phyloP scores from a whole-genome alignment of 371 early-diverging fungal genomes.

The Furculomyces boomerangus region DNA sequence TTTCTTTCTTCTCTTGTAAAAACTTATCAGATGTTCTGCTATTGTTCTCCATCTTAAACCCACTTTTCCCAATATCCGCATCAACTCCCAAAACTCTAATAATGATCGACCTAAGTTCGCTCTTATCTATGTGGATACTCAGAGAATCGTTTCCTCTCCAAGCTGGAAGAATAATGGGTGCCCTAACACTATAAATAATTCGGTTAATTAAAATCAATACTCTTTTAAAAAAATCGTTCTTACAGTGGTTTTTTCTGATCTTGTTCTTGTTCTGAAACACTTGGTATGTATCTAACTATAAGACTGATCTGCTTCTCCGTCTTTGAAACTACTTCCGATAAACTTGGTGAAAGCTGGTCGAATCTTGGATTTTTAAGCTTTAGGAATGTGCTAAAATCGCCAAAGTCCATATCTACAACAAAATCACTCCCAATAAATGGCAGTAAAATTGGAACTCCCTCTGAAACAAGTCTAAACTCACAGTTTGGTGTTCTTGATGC shows the following conservation, averaged over 20 bases:
- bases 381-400: constrained; percentile 14
- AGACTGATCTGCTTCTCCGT: background rate
- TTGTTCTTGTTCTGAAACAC: background rate
- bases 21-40: background rate
- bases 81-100: constrained; percentile 19
- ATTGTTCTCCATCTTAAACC: background rate
- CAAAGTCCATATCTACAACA: constrained; percentile 11
- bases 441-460: constrained; percentile 49
- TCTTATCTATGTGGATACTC: constrained; percentile 24
- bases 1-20: no score
- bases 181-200: background rate
- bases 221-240: background rate
- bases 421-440: constrained; percentile 14
- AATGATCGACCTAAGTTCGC: constrained; percentile 23
- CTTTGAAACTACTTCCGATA: constrained; percentile 11
- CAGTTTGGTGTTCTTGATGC: constrained; percentile 34
- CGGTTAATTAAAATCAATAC: background rate
- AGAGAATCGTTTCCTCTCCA: constrained; percentile 24
- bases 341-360: constrained; percentile 10
- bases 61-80: constrained; percentile 6
- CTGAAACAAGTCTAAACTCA: constrained; percentile 57
- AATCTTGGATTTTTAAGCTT: constrained; percentile 18
- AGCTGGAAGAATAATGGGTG: constrained; percentile 10
- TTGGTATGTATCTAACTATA: constrained; percentile 1
- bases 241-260: background rate